phyloP scores from a whole-genome alignment of 106 monocot genomes.

The Hemerocallis citrina region DNA sequence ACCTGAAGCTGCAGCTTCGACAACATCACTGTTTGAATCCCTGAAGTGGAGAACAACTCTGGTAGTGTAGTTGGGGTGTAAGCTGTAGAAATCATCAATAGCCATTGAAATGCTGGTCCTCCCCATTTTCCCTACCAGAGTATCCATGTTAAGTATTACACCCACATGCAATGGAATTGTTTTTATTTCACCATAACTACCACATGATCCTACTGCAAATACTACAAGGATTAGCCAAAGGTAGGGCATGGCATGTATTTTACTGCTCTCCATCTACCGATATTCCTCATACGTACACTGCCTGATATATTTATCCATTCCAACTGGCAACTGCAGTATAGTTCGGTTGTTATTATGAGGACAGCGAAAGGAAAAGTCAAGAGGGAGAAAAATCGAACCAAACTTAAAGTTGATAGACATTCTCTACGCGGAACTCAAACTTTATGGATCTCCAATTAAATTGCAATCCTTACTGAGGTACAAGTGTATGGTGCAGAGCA shows the following conservation, averaged over 20 bases:
- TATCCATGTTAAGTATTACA: not conserved
- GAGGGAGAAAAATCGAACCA: not conserved
- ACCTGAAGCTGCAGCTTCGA: slow-evolving; percentile 27
- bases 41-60: slow-evolving; percentile 6
- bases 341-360: too few species aligned
- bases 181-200: not conserved
- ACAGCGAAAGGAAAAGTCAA: too few species aligned
- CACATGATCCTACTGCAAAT: not conserved
- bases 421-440: too few species aligned
- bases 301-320: too few species aligned
- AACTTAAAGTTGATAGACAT: too few species aligned
- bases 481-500: too few species aligned
- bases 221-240: not conserved
- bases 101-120: slow-evolving; percentile 5
- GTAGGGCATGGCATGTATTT: not conserved
- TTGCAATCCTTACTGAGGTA: too few species aligned
- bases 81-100: not conserved
- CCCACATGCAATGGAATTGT: not conserved
- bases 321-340: not conserved
- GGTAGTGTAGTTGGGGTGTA: not conserved
- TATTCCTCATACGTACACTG: too few species aligned
- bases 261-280: not conserved
- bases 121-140: not conserved
- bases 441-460: too few species aligned
- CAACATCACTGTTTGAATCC: slow-evolving; percentile 7